These are phyloP conservation scores for Pyrrhoderma noxium DNA, from an alignment of 1,284 basidiomycete genomes.

Conservation along the genomic window DNA sequence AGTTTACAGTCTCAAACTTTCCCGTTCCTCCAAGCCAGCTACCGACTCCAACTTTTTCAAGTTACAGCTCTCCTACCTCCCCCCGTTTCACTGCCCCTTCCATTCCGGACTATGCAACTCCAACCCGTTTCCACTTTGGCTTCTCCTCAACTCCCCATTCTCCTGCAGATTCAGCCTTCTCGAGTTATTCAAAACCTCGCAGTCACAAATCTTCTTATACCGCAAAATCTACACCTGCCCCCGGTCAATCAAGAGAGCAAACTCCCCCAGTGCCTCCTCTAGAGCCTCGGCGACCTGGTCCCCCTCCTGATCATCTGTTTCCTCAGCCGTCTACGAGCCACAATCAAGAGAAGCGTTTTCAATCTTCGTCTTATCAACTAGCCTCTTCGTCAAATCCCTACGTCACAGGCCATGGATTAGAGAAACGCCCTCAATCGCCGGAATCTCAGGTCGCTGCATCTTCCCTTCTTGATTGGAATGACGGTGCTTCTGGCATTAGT, in stretches of 20 bases:
- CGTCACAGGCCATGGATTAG: background rate
- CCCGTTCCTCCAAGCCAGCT: constrained; percentile 31
- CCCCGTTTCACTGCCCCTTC: constrained; percentile 19
- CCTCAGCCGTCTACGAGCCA: background rate
- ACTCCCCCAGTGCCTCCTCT: background rate
- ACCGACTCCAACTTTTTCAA: constrained; percentile 26
- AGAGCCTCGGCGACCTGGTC: background rate
- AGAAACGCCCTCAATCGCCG: constrained; percentile 19
- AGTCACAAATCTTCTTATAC: constrained; percentile 3
- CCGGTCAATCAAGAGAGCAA: background rate
- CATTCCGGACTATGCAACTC: constrained; percentile 10
- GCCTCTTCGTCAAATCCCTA: background rate
- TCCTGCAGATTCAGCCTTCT: background rate
- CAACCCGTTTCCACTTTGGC: constrained; percentile 4
- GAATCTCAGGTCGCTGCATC: constrained; percentile 18
- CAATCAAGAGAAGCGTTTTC: background rate
- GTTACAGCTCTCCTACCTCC: constrained; percentile 9
- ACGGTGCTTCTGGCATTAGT: constrained; percentile 51
- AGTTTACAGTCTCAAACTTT: constrained; percentile 35
- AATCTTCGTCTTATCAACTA: background rate
- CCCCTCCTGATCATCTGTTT: background rate
- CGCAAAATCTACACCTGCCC: background rate
- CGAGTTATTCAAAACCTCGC: background rate
- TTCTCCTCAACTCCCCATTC: constrained; percentile 7
- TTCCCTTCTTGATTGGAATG: constrained; percentile 47